phyloP scores from a whole-genome alignment of 164 flowering plant genomes.

The Stephania cephalantha region DNA sequence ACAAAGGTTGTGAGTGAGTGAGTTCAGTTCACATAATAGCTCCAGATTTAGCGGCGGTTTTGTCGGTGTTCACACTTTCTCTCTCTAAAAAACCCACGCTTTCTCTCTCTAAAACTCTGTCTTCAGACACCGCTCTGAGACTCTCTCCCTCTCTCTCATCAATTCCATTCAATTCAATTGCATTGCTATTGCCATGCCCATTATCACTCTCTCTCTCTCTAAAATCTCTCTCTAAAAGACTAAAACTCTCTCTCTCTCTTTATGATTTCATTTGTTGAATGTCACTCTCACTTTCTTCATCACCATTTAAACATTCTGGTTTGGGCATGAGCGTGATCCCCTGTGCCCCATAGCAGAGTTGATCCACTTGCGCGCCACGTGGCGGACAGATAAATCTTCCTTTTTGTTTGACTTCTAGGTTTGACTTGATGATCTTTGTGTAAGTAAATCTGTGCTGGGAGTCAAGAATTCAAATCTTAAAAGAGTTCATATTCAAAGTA shows the following conservation, averaged over 20 bases:
- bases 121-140: neutral
- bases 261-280: neutral
- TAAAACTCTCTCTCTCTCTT: too few relatives aligned
- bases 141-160: neutral
- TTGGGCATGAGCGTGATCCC: too few relatives aligned
- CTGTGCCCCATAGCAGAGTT: neutral
- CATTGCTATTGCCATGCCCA: too few relatives aligned
- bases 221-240: neutral
- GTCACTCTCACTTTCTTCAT: neutral
- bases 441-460: too few relatives aligned
- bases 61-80: conserved; percentile 3
- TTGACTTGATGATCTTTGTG: too few relatives aligned
- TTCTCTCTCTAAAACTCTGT: neutral
- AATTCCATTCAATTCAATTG: too few relatives aligned
- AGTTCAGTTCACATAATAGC: neutral
- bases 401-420: too few relatives aligned
- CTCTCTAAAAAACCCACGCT: neutral
- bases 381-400: neutral
- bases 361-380: neutral
- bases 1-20: neutral
- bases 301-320: conserved; percentile 9
- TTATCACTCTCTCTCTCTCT: neutral
- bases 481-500: too few relatives aligned
- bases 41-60: neutral
- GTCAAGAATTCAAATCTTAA: too few relatives aligned